A percentile compares a stretch with the other conserved stretches of the same genome.
phyloP scores from a whole-genome alignment of 371 early-diverging fungal species.

The Lichtheimia ornata region DNA sequence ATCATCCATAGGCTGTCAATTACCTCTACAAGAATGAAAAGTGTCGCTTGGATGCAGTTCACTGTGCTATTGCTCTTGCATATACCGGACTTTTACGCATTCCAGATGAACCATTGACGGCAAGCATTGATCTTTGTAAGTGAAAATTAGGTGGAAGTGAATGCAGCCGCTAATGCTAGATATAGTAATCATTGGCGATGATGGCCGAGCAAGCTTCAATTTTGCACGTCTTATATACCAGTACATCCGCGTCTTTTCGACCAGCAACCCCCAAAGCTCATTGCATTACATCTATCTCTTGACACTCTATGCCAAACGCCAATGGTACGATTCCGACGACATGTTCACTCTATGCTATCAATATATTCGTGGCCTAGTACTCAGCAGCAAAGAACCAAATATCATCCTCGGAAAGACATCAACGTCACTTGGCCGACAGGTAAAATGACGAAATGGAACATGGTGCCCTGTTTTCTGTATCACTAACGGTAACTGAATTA shows the following conservation, averaged over 20 bases:
- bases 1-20: conserved; percentile 61
- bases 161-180: background rate
- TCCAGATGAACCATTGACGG: conserved; percentile 43
- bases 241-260: conserved; percentile 52
- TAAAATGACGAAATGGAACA: background rate
- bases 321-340: conserved; percentile 32
- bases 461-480: too few relatives aligned
- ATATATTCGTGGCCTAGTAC: conserved; percentile 45
- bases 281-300: conserved; percentile 69
- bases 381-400: conserved; percentile 57
- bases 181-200: conserved; percentile 32
- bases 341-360: conserved; percentile 41
- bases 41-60: conserved; percentile 82
- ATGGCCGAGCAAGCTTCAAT: conserved; percentile 45
- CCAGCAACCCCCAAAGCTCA: conserved; percentile 56
- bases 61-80: conserved; percentile 84
- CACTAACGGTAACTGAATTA: conserved; percentile 4
- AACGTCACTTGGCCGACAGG: conserved; percentile 1
- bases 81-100: conserved; percentile 79
- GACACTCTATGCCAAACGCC: conserved; percentile 50
- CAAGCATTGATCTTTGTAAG: conserved; percentile 40
- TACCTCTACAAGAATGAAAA: conserved; percentile 63
- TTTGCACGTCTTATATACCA: conserved; percentile 64
- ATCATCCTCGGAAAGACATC: conserved; percentile 54
- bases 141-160: background rate